Conservation (phyloP, 345 rosid species). For the Mallotus nudiflorus region DNA sequence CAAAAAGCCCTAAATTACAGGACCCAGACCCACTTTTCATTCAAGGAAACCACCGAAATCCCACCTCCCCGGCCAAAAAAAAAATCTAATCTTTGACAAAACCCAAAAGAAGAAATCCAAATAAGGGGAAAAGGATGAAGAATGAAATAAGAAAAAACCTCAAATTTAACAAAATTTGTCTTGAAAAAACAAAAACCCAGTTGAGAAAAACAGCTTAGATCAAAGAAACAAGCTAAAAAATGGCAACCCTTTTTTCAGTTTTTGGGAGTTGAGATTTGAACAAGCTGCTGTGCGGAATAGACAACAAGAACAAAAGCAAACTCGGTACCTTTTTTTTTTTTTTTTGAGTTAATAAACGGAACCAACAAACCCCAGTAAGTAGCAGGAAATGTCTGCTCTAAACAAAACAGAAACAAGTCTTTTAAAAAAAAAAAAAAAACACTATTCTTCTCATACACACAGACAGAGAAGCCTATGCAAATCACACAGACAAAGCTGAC, state of each 20-base stretch:
- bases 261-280: not conserved
- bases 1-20: slow-evolving; percentile 27
- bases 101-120: too few species aligned
- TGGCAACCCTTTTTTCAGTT: not conserved
- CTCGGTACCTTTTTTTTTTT: not conserved
- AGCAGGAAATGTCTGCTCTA: slow-evolving; percentile 23
- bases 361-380: slow-evolving; percentile 24
- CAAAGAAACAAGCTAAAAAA: slow-evolving; percentile 13
- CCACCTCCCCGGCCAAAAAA: slow-evolving; percentile 6
- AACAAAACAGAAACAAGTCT: slow-evolving; percentile 14
- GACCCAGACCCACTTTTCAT: slow-evolving; percentile 32
- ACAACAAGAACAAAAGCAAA: slow-evolving; percentile 6
- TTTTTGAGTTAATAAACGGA: not conserved
- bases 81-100: not conserved
- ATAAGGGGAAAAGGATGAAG: not conserved
- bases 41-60: slow-evolving; percentile 23
- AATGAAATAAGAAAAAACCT: not conserved
- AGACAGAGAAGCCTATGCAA: too few species aligned
- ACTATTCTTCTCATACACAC: slow-evolving; percentile 7
- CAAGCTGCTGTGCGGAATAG: not conserved
- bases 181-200: slow-evolving; percentile 16
- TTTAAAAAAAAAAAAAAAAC: not conserved
- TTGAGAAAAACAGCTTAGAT: slow-evolving; percentile 10
- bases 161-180: slow-evolving; percentile 14
- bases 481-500: slow-evolving; percentile 15